Evolutionary conservation across 148 eudicot genomes (phyloP).

Genomic region (Rhododendron molle): DNA sequence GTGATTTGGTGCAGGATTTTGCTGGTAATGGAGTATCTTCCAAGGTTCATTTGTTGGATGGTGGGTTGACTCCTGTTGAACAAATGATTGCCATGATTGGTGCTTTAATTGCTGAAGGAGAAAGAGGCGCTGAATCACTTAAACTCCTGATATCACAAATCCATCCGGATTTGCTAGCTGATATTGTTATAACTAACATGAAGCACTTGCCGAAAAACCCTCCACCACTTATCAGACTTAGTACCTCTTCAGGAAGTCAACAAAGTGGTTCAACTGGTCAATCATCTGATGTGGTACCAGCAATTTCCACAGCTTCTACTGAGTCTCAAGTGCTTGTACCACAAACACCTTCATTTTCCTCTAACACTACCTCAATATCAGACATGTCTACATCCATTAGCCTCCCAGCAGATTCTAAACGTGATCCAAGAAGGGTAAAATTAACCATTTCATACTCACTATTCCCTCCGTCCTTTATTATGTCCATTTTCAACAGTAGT

Average conservation of each 20-base stretch:
- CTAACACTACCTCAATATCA: constrained; percentile 34
- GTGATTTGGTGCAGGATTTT: constrained; percentile 41
- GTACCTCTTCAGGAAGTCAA: constrained; percentile 24
- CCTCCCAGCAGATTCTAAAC: constrained; percentile 64
- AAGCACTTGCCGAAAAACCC: constrained; percentile 74
- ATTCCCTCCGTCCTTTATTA: neutral
- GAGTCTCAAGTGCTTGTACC: constrained; percentile 31
- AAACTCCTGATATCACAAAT: constrained; percentile 75
- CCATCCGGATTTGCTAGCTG: constrained; percentile 88
- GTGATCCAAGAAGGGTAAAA: constrained; percentile 91
- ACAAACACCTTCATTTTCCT: constrained; percentile 33
- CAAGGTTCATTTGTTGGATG: constrained; percentile 39
- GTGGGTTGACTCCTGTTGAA: constrained; percentile 60
- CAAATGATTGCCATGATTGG: constrained; percentile 93
- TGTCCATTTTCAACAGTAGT: neutral
- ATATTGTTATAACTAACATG: constrained; percentile 91
- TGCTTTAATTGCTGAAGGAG: constrained; percentile 93
- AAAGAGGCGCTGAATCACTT: constrained; percentile 82
- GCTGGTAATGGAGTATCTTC: constrained; percentile 50
- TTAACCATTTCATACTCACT: neutral
- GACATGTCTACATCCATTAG: constrained; percentile 42
- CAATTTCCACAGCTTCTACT: constrained; percentile 24
- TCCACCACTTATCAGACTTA: constrained; percentile 38
- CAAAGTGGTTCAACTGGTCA: constrained; percentile 29
- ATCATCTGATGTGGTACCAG: constrained; percentile 32